Conservation (phyloP, 2,329 filamentous ascomycete genomes). For the Pleomassaria siparia region DNA sequence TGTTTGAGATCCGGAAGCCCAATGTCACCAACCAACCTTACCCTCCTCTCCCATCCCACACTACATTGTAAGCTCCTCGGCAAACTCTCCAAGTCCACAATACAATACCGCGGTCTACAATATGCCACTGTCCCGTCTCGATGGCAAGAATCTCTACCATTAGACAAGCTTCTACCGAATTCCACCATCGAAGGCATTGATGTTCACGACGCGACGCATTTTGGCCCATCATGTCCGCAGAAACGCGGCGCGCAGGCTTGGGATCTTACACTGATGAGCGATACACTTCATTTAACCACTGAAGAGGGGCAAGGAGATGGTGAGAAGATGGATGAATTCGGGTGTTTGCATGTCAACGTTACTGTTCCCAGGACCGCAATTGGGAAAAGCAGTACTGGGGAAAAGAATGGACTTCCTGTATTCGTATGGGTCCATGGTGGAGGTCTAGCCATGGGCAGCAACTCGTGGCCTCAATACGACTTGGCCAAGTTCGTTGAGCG, state of each 20-base stretch:
- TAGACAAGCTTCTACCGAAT: constrained; percentile 7
- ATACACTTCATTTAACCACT: constrained; percentile 14
- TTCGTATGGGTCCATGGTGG: constrained; percentile 58
- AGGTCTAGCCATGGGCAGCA: constrained; percentile 52
- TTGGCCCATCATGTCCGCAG: constrained; percentile 43
- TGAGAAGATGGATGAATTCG: constrained; percentile 35
- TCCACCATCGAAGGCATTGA: constrained; percentile 3
- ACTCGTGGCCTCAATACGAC: constrained; percentile 57
- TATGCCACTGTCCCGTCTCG: constrained; percentile 38
- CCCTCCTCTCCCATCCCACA: constrained; percentile 14
- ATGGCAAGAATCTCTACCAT: constrained; percentile 32
- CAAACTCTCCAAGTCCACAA: constrained; percentile 16
- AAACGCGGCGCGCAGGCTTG: constrained; percentile 30
- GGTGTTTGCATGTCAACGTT: constrained; percentile 38
- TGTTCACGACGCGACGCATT: constrained; percentile 35
- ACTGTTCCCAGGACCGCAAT: constrained; percentile 28
- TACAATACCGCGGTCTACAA: constrained; percentile 41
- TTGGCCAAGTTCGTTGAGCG: constrained; percentile 48
- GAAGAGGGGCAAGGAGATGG: constrained; percentile 16
- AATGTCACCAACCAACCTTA: background rate
- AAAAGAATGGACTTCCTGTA: constrained; percentile 46
- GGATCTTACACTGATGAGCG: constrained; percentile 28
- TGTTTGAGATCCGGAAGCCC: background rate
- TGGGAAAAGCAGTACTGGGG: background rate
- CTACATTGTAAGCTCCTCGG: constrained; percentile 21